Percentiles rank a stretch among this genome's conserved stretches.
phyloP scores from a whole-genome alignment of 1,284 basidiomycete species.

The Leccinum solheimii region DNA sequence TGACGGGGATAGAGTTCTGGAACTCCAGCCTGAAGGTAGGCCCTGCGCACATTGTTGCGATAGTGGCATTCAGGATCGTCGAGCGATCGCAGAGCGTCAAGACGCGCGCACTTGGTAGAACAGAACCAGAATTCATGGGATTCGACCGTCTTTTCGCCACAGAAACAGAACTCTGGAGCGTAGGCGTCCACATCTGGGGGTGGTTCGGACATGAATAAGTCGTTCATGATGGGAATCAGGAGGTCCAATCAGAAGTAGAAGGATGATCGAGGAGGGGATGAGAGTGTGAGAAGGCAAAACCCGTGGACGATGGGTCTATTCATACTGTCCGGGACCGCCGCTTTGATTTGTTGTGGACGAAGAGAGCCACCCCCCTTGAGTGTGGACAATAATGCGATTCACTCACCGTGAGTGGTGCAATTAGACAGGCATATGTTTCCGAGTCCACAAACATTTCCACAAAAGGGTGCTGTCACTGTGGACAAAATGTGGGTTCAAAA shows the following conservation, averaged over 20 bases:
- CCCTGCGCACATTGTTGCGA: constrained; percentile 21
- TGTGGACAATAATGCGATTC: constrained; percentile 11
- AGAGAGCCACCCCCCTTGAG: not conserved
- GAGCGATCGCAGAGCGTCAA: constrained; percentile 32
- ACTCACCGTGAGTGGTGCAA: not conserved
- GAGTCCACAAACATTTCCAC: constrained; percentile 7
- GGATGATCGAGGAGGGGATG: not conserved
- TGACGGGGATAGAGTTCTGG: constrained; percentile 13
- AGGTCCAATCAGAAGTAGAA: not conserved
- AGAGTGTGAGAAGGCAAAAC: not conserved
- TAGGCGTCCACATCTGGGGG: constrained; percentile 15
- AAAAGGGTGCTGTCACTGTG: constrained; percentile 7
- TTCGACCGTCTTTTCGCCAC: constrained; percentile 23
- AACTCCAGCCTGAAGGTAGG: constrained; percentile 7
- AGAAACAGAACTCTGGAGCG: constrained; percentile 24
- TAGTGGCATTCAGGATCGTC: constrained; percentile 19
- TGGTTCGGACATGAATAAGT: constrained; percentile 5
- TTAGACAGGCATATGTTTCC: not conserved
- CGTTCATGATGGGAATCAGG: not conserved
- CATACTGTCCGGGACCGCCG: constrained; percentile 11
- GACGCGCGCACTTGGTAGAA: constrained; percentile 29
- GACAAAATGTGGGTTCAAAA: constrained; percentile 3
- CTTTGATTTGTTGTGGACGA: constrained; percentile 16
- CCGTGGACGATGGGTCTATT: constrained; percentile 1
- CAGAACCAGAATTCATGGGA: constrained; percentile 34